A percentile compares a stretch with the other conserved stretches of the same genome.
These are phyloP conservation scores for Tetrapyrgos nigripes DNA, from an alignment of 1,284 basidiomycete species.

Conservation along the genomic window DNA sequence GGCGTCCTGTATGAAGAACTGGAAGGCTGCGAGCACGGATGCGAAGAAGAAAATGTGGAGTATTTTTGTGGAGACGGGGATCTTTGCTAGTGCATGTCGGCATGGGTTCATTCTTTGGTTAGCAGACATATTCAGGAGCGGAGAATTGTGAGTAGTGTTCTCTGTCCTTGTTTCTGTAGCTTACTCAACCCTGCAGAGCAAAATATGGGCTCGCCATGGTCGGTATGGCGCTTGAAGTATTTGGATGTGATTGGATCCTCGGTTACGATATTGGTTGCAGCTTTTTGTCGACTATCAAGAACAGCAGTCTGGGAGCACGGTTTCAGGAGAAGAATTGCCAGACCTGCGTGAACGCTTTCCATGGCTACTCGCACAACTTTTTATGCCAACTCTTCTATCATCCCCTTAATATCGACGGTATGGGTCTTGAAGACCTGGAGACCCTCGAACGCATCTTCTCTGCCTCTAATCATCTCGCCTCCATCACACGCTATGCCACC, in stretches of 20 bases:
- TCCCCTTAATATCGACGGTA: constrained; percentile 30
- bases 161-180: neutral
- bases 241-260: constrained; percentile 23
- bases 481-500: constrained; percentile 25
- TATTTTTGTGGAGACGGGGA: constrained; percentile 36
- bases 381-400: constrained; percentile 37
- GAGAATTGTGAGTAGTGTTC: constrained; percentile 38
- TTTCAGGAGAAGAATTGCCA: constrained; percentile 40
- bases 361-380: constrained; percentile 39
- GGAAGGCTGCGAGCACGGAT: constrained; percentile 31
- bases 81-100: constrained; percentile 40
- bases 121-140: constrained; percentile 41
- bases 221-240: constrained; percentile 26
- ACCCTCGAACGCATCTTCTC: no score
- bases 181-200: constrained; percentile 25
- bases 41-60: constrained; percentile 36
- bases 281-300: constrained; percentile 29
- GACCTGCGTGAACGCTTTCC: no score
- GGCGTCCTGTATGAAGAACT: constrained; percentile 24
- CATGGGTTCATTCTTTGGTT: no score
- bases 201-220: constrained; percentile 42
- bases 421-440: no score
- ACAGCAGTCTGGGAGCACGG: constrained; percentile 31
- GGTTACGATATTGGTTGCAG: constrained; percentile 45
- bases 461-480: constrained; percentile 36